phyloP scores from a whole-genome alignment of 305 asterid species.

The Rubia peregrina region DNA sequence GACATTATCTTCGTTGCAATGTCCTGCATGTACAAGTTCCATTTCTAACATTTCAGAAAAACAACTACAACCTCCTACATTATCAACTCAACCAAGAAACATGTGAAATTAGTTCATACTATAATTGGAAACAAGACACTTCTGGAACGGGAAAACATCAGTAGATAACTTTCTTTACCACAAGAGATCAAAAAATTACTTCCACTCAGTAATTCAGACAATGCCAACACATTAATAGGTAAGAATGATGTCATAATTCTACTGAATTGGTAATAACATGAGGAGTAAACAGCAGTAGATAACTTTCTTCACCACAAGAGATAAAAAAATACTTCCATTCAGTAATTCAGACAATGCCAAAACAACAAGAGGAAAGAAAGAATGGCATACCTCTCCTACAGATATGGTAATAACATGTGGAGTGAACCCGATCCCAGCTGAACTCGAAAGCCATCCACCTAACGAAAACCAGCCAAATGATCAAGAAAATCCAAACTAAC shows the following conservation, averaged over 20 bases:
- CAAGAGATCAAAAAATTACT: not conserved
- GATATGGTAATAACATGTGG: constrained; percentile 61
- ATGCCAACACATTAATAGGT: not conserved
- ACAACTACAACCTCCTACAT: not conserved
- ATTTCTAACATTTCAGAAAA: constrained; percentile 7
- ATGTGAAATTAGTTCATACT: not conserved
- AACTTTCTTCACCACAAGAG: not conserved
- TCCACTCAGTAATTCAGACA: not conserved
- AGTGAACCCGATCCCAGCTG: constrained; percentile 60
- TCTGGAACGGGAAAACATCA: not conserved
- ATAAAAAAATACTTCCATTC: not conserved
- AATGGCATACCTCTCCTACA: constrained; percentile 53
- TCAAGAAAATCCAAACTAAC: not conserved
- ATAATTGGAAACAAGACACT: not conserved
- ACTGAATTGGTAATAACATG: constrained; percentile 64
- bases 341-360: not conserved
- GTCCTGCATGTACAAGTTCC: constrained; percentile 41
- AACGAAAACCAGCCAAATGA: constrained; percentile 25
- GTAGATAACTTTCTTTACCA: not conserved
- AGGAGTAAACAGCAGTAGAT: constrained; percentile 38
- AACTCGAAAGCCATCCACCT: constrained; percentile 58
- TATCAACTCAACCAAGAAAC: not conserved
- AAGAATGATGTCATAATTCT: constrained; percentile 37
- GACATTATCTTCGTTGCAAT: constrained; percentile 57
- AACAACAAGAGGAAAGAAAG: not conserved